These are phyloP conservation scores for Mucor irregularis DNA, from an alignment of 371 early-diverging fungal species.

Conservation along the genomic window DNA sequence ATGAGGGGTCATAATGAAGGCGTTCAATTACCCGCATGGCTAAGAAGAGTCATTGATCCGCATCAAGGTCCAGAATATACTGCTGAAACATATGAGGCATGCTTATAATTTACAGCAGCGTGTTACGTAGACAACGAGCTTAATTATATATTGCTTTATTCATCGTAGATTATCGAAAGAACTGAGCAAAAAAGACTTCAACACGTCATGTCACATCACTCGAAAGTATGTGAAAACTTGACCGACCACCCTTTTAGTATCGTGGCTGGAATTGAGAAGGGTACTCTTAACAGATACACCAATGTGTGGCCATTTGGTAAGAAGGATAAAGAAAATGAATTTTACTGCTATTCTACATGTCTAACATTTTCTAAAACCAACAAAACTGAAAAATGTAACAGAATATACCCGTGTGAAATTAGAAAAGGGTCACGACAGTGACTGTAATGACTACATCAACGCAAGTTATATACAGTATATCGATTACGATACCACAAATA, in stretches of 20 bases:
- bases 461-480: constrained; percentile 53
- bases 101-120: too few relatives aligned
- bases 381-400: too few relatives aligned
- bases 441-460: constrained; percentile 80
- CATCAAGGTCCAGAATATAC: constrained; percentile 18
- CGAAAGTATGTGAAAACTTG: constrained; percentile 16
- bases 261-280: constrained; percentile 55
- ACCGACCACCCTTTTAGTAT: constrained; percentile 45
- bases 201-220: constrained; percentile 48
- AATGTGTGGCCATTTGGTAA: constrained; percentile 73
- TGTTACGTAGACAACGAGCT: neutral
- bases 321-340: neutral
- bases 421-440: neutral
- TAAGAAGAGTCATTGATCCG: constrained; percentile 5
- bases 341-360: neutral
- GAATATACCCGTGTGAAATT: constrained; percentile 60
- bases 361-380: too few relatives aligned
- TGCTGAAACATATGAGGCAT: constrained; percentile 30
- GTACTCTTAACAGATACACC: constrained; percentile 64
- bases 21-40: constrained; percentile 15
- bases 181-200: constrained; percentile 54
- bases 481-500: neutral
- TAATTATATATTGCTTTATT: neutral
- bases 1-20: neutral
- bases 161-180: constrained; percentile 39